Percentiles rank a stretch among this genome's conserved stretches.
Conservation (phyloP, 1,284 basidiomycete species). For the Quambalaria eucalypti region DNA sequence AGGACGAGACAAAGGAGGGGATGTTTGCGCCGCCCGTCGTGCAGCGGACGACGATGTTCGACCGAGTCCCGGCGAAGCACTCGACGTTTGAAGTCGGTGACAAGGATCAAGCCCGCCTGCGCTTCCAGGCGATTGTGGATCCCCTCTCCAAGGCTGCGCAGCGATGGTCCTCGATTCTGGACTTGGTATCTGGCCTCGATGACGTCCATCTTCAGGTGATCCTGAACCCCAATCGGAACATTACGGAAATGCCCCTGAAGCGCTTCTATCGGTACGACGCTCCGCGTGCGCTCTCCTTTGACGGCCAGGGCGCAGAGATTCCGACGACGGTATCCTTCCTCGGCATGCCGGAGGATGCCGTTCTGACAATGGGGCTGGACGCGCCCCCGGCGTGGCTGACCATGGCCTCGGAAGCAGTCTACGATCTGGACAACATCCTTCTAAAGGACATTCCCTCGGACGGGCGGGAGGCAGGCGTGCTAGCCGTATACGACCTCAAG, state of each 20-base stretch:
- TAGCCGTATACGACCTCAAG: slow-evolving; percentile 76
- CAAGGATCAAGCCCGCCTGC: slow-evolving; percentile 59
- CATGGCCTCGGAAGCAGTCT: slow-evolving; percentile 73
- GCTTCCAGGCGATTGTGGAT: slow-evolving; percentile 68
- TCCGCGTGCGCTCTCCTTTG: slow-evolving; percentile 57
- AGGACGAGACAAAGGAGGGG: slow-evolving; percentile 8
- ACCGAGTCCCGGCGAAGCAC: slow-evolving; percentile 10
- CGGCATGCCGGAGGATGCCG: slow-evolving; percentile 55
- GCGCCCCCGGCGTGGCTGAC: slow-evolving; percentile 84
- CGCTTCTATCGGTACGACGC: slow-evolving; percentile 83
- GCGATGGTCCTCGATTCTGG: slow-evolving; percentile 62
- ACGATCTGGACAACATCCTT: slow-evolving; percentile 93
- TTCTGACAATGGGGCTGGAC: slow-evolving; percentile 85
- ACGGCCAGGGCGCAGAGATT: slow-evolving; percentile 54
- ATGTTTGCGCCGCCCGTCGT: slow-evolving; percentile 8
- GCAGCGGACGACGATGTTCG: slow-evolving; percentile 13
- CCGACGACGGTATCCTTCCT: slow-evolving; percentile 18
- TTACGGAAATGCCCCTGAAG: slow-evolving; percentile 70
- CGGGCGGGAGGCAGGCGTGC: slow-evolving; percentile 55
- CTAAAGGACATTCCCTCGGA: slow-evolving; percentile 58
- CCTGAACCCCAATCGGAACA: slow-evolving; percentile 24
- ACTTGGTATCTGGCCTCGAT: slow-evolving; percentile 16
- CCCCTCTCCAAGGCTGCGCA: slow-evolving; percentile 78
- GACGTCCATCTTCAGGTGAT: slow-evolving; percentile 31
- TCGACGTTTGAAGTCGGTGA: slow-evolving; percentile 58